Evolutionary conservation across 1,284 basidiomycete genomes (phyloP), one percentile per base, ranked within the genome.

Genomic region (Trichosporon sp.): DNA sequence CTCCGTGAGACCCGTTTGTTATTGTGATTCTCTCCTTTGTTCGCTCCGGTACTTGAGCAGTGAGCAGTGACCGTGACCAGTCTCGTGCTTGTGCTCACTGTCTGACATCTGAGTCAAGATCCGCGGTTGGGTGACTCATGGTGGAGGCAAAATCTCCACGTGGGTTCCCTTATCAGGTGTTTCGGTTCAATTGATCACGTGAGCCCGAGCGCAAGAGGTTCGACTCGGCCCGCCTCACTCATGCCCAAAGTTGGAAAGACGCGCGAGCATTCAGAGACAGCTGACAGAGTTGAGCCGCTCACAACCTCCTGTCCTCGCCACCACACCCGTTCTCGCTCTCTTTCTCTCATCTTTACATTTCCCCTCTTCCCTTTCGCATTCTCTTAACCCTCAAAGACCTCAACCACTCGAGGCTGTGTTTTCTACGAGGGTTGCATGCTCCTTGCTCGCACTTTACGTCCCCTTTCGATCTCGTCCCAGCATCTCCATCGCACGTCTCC

Each of bases 401-500:
- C 54, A 54, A 34, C 11, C 61, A 19, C 34, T 10, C 4, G 25
- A 37, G 21, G 46, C 60, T 29, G 27, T 31, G n/a, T 8, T n/a
- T 31, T 54, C 49, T n/a, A n/a, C 60, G 59, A 63, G 57, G 56
- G 60, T 61, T 62, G 60, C 34, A 69, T 69, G 67, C 65, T 69
- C 58, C 34, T 64, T 65, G 66, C 67, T 34, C 65, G 65, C 31
- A 29, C 54, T 10, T 33, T 62, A 23, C 67, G 67, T 33, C 58
- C 62, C 27, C 52, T 60, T 40, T 34, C 65, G 59, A 59, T 56
- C n/a, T n/a, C 16, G 33, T 54, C 56, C 25, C 49, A 54, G 25
- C 25, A 54, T 4, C 25, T 54, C 49, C 49, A 62, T 29, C 56
- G 13, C 56, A 29, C 37, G 32, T 3, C 60, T 29, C 60, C 25